Percentiles rank a stretch among this genome's conserved stretches.
Conservation (phyloP, 306 rosid genomes). For the Calophaca sinica region DNA sequence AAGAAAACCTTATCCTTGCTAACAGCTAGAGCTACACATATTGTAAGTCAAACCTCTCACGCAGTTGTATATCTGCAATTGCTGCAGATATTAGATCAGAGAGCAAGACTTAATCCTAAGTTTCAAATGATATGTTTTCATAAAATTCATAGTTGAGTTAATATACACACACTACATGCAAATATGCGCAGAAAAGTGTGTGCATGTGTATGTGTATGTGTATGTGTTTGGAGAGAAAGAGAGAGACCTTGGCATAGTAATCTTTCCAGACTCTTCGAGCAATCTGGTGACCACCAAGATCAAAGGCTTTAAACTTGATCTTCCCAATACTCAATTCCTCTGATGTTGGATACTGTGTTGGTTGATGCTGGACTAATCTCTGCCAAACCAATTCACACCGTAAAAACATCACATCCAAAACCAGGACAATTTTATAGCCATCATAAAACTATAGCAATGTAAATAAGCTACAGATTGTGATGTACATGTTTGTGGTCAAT, state of each 20-base stretch:
- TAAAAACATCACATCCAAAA: too few relatives aligned
- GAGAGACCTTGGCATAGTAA: constrained; percentile 82
- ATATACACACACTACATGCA: too few relatives aligned
- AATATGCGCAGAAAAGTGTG: neutral
- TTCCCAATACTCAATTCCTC: constrained; percentile 91
- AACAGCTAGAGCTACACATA: constrained; percentile 6
- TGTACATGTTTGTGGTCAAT: neutral
- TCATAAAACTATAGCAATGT: constrained; percentile 2
- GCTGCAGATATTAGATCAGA: neutral
- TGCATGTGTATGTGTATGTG: neutral
- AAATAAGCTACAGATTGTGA: neutral
- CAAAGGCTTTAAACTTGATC: constrained; percentile 91
- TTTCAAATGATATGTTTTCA: neutral
- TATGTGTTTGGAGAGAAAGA: neutral
- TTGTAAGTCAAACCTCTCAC: neutral
- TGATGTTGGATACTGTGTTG: constrained; percentile 87
- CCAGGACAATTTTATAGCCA: neutral
- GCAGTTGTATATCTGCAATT: neutral
- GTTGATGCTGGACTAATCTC: constrained; percentile 93
- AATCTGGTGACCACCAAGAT: constrained; percentile 82
- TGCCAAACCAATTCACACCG: constrained; percentile 53
- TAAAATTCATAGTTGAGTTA: neutral
- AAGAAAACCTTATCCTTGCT: constrained; percentile 6
- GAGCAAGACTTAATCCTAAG: neutral
- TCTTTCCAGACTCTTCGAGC: constrained; percentile 95